Evolutionary conservation across 2,329 filamentous ascomycete genomes (phyloP).

Genomic region (Scleromitrula shiraiana): DNA sequence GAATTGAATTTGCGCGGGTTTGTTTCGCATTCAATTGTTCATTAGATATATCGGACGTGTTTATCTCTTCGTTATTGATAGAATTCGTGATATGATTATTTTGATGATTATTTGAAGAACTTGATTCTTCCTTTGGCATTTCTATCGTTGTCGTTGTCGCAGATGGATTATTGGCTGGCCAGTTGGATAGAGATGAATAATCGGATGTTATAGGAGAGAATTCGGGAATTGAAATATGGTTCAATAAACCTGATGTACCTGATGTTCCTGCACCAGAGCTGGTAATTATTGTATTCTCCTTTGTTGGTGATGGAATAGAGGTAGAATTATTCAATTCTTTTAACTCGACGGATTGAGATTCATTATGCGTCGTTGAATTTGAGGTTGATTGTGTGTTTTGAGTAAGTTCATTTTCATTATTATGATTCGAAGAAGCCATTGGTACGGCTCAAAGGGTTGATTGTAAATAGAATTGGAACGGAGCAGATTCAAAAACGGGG

Average conservation of each 20-base stretch:
- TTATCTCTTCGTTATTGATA: too few relatives aligned
- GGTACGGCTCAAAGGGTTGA: not conserved
- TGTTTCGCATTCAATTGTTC: too few relatives aligned
- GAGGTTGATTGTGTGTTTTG: not conserved
- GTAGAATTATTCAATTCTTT: too few relatives aligned
- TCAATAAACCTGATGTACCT: conserved; percentile 5
- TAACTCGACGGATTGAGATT: too few relatives aligned
- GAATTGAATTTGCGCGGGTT: too few relatives aligned
- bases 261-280: not conserved
- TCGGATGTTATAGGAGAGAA: not conserved
- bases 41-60: too few relatives aligned
- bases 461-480: not conserved
- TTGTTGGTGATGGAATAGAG: not conserved
- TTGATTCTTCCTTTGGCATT: too few relatives aligned
- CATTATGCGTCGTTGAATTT: too few relatives aligned
- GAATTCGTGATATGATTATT: too few relatives aligned
- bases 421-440: not conserved
- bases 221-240: conserved; percentile 4
- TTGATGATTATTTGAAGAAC: too few relatives aligned
- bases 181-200: not conserved
- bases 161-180: not conserved
- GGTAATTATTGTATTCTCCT: too few relatives aligned
- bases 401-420: not conserved
- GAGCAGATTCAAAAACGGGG: not conserved
- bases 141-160: not conserved